A percentile compares a stretch with the other conserved stretches of the same genome.
phyloP scores from a whole-genome alignment of 495 filamentous ascomycete genomes.

The Neurospora sp. region DNA sequence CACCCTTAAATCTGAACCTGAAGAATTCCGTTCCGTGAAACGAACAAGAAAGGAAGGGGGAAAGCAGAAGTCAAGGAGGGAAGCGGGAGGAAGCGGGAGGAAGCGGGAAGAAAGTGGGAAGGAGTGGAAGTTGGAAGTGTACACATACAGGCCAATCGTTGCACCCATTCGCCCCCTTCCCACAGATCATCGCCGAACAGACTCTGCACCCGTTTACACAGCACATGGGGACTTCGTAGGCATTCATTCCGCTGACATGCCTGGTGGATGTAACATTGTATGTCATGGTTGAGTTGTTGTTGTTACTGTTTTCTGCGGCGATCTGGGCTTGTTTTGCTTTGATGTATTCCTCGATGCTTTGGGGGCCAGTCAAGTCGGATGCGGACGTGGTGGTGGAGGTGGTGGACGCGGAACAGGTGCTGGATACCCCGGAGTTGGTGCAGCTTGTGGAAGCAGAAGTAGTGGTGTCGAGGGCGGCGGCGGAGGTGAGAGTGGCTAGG shows the following conservation, averaged over 20 bases:
- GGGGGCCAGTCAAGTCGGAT: background rate
- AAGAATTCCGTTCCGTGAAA: background rate
- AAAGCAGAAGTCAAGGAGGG: background rate
- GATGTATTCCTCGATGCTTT: background rate
- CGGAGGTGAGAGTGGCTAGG: background rate
- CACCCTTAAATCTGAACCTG: background rate
- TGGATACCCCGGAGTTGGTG: background rate
- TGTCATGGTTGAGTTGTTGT: background rate
- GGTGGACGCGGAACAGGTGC: background rate
- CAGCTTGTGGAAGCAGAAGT: background rate
- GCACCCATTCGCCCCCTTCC: background rate
- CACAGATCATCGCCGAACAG: background rate
- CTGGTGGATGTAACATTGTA: background rate
- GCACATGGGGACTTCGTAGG: background rate
- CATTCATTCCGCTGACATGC: background rate
- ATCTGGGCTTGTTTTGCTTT: background rate
- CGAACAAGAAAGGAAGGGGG: background rate
- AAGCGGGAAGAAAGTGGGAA: too few species aligned
- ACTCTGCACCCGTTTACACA: background rate
- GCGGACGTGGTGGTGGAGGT: background rate
- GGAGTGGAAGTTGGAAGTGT: too few species aligned
- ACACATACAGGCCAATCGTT: background rate
- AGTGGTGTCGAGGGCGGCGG: background rate
- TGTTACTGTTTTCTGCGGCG: background rate
- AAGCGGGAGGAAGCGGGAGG: too few species aligned